Percentiles rank a stretch among this genome's conserved stretches.
Evolutionary conservation across 1,139 yeast species (phyloP).

Genomic region (Sugiyamaella xylanicola): DNA sequence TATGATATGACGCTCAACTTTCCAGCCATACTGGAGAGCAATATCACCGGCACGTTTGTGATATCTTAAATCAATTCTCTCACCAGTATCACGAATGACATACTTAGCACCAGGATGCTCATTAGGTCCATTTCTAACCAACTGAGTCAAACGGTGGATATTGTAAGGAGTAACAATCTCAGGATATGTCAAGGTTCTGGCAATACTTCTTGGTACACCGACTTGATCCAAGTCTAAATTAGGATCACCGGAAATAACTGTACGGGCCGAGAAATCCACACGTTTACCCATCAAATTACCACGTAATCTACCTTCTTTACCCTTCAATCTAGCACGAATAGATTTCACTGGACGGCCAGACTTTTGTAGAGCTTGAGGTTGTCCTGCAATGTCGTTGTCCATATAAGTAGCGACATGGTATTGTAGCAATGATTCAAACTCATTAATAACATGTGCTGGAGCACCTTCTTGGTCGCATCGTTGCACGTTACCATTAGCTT

Average conservation of each 20-base stretch:
- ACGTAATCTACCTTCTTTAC: constrained; percentile 98
- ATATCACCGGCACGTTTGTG: constrained; percentile 98
- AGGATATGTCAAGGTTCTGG: constrained; percentile 92
- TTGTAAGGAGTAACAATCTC: constrained; percentile 97
- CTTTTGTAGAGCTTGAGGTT: constrained; percentile 97
- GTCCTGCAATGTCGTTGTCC: constrained; percentile 99
- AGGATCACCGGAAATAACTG: constrained; percentile 99
- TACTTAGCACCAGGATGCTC: constrained; percentile 99
- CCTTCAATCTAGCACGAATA: constrained; percentile 97
- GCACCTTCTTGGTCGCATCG: constrained; percentile 97
- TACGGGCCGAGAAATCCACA: constrained; percentile 98
- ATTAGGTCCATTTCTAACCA: constrained; percentile 96
- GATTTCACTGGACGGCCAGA: constrained; percentile 99
- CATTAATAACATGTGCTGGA: constrained; percentile 96
- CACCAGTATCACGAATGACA: constrained; percentile 97
- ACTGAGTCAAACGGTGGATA: constrained; percentile 87
- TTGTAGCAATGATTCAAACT: constrained; percentile 91
- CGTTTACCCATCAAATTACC: constrained; percentile 99
- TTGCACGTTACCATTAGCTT: constrained; percentile 95
- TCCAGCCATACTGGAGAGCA: constrained; percentile 98
- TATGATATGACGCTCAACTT: constrained; percentile 96
- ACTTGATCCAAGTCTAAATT: constrained; percentile 96
- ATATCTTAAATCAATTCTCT: constrained; percentile 94
- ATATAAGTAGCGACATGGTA: constrained; percentile 99
- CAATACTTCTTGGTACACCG: constrained; percentile 97